Base-by-base conservation (phyloP, 306 rosid genomes). In the Acacia confusa region DNA sequence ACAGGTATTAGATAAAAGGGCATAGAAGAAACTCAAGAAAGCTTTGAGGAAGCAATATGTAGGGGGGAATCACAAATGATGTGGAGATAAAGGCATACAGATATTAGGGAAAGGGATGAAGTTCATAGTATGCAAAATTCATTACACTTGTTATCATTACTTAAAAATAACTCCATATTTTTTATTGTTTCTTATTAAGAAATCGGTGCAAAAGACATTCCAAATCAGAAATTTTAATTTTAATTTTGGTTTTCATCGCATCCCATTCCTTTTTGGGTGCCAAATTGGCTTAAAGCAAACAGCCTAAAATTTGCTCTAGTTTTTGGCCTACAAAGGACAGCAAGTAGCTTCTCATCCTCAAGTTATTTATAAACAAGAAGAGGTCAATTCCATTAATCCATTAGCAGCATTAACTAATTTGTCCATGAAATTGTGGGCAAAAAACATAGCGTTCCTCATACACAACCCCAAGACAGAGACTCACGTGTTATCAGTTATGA, bases 401-500 rank as follows among this genome's bases (percentile, higher is more conserved):
- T 45, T 75, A 61, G 45, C 22, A 61, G 44, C 41, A 74, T 17
- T n/a, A 53, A 50, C 11, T 25, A 60, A 69, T 48, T 45, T 52
- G 78, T 40, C 73, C 71, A 68, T 9, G 45, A 47, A 43, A 67
- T 75, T 43, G 30, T 15, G 15, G 58, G 25, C 45, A 58, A 52
- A 52, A 52, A 52, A 52, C 22, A 19, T 73, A 27, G 50, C 52
- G 50, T 79, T 58, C 73, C n/a, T 4, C 9, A 74, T 11, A 50
- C 15, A 70, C 61, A 82, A 41, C 32, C 28, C n/a, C 27, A 76
- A 40, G 74, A 69, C 52, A 69, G 9, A 55, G 19, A 41, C 90
- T 86, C 83, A 93, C 94, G 70, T 84, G 88, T 87, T 88, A 82
- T 91, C 97, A n/a, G 94, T 89, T 71, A 93, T 69, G 85, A 87